Percentiles rank a stretch among this genome's conserved stretches.
These are phyloP conservation scores for Globisporangium middletonii DNA, from an alignment of 352 stramenopile species.

Conservation along the genomic window DNA sequence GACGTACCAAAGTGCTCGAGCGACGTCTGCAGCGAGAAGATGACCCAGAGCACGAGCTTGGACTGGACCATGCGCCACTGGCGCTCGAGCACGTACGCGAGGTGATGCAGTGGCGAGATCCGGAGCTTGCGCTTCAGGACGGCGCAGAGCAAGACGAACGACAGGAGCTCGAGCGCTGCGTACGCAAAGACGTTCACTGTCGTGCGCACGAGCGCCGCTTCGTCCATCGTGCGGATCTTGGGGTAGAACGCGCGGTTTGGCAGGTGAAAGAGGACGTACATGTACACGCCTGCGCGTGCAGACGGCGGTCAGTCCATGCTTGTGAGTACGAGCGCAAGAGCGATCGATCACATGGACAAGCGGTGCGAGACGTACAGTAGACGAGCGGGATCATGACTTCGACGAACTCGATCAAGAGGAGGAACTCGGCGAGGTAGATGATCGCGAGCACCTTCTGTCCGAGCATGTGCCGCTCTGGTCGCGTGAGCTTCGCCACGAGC, in stretches of 20 bases:
- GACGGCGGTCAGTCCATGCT: too few relatives aligned
- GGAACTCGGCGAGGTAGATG: slow-evolving; percentile 16
- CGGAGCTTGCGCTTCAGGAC: slow-evolving; percentile 17
- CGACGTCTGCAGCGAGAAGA: slow-evolving; percentile 24
- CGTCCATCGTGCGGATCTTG: slow-evolving; percentile 17
- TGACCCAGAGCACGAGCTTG: slow-evolving; percentile 37
- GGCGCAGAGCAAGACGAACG: slow-evolving; percentile 22
- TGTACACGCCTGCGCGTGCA: slow-evolving; percentile 13
- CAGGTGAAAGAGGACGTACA: slow-evolving; percentile 22
- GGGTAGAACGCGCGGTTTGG: slow-evolving; percentile 26
- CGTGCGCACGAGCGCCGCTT: slow-evolving; percentile 8
- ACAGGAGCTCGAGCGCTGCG: slow-evolving; percentile 27
- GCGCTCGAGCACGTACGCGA: slow-evolving; percentile 33
- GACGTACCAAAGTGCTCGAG: slow-evolving; percentile 24
- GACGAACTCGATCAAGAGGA: slow-evolving; percentile 17
- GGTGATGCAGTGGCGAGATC: slow-evolving; percentile 19
- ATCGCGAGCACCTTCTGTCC: slow-evolving; percentile 3
- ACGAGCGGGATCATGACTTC: slow-evolving; percentile 20
- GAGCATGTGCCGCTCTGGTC: not conserved
- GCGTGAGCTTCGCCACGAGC: not conserved
- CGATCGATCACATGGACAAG: too few relatives aligned
- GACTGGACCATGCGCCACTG: slow-evolving; percentile 24
- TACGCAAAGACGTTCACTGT: slow-evolving; percentile 27
- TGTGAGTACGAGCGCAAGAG: too few relatives aligned
- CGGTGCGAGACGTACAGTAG: slow-evolving; percentile 14